phyloP scores from a whole-genome alignment of 352 stramenopile species.

The Plasmopara viticola region DNA sequence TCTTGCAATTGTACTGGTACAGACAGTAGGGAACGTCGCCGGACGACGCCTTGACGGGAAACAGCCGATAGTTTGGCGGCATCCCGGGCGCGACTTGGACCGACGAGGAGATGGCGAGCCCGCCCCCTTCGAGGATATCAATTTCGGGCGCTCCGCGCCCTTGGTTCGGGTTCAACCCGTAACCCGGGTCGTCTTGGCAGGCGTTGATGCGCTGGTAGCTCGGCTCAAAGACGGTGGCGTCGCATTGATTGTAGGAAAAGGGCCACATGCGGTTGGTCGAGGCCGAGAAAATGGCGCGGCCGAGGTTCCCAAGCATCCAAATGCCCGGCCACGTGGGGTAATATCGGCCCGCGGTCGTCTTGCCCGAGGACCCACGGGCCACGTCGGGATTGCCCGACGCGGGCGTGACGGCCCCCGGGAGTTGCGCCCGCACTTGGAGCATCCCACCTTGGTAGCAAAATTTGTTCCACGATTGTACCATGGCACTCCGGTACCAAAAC shows the following conservation, averaged over 20 bases:
- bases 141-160: constrained; percentile 91
- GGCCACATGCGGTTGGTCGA: constrained; percentile 91
- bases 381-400: constrained; percentile 41
- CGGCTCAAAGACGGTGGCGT: constrained; percentile 36
- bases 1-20: background rate
- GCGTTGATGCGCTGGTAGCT: constrained; percentile 53
- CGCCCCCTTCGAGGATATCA: constrained; percentile 88
- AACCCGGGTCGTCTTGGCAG: constrained; percentile 86
- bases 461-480: constrained; percentile 93
- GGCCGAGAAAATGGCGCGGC: constrained; percentile 87
- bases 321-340: constrained; percentile 88
- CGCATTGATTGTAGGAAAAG: constrained; percentile 89
- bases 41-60: background rate
- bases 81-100: constrained; percentile 82
- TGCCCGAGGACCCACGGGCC: constrained; percentile 13
- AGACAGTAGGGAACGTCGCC: constrained; percentile 1
- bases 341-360: constrained; percentile 45
- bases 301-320: constrained; percentile 93
- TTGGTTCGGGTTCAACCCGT: constrained; percentile 73
- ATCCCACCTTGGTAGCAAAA: constrained; percentile 93
- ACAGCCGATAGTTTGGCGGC: constrained; percentile 15
- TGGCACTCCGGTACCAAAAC: constrained; percentile 67
- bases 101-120: constrained; percentile 79
- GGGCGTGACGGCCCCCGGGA: constrained; percentile 75
- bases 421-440: constrained; percentile 83